Base-by-base conservation (phyloP, 1,284 basidiomycete species). In the Pisolithus thermaeus region DNA sequence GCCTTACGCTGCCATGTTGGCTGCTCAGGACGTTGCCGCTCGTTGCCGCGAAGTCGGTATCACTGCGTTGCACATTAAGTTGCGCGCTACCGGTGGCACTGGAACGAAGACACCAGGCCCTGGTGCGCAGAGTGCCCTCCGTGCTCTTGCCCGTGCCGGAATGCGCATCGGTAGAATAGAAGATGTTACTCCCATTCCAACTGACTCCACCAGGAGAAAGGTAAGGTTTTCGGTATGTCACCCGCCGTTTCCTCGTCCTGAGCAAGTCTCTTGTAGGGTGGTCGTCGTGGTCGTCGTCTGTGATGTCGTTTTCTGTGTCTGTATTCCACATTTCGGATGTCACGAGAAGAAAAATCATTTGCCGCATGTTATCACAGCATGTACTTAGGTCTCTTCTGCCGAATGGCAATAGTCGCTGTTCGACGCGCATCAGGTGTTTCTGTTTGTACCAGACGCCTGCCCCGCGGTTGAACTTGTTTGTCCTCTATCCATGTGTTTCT, bases 281-380 rank as follows among this genome's bases (percentile, higher is more conserved):
- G 96, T 96, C 92, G 96, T 66, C 94, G 96, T 79, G 96, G 96
- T 94, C 92, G 95, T 71, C 92, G 96, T 88, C 85, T 98, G 63
- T 89, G 76, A 83, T 76, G 57, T 46, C 47, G 30, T 43, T 50
- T 53, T 47, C 49, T 28, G 16, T 45, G 7, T 52, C 49, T 53
- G 41, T 54, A 46, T 56, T 14, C 25, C 27, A 35, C 49, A 52
- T 44, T 44, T 55, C n/a, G n/a, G 39, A 53, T 48, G 48, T 16
- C 41, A 51, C 42, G 48, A 49, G 50, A 56, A 55, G 58, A 63
- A 53, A 46, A 47, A 48, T 54, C 32, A 47, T 30, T 39, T 14
- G 11, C 11, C 12, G 12, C 59, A 42, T 57, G 55, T 66, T 62
- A 36, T 36, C 30, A 9, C 44, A 59, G 60, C 68, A 65, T 78